A percentile compares a stretch with the other conserved stretches of the same genome.
Evolutionary conservation across 2,329 filamentous ascomycete species (phyloP).

Genomic region (Ceratocystiopsis brevicomis): DNA sequence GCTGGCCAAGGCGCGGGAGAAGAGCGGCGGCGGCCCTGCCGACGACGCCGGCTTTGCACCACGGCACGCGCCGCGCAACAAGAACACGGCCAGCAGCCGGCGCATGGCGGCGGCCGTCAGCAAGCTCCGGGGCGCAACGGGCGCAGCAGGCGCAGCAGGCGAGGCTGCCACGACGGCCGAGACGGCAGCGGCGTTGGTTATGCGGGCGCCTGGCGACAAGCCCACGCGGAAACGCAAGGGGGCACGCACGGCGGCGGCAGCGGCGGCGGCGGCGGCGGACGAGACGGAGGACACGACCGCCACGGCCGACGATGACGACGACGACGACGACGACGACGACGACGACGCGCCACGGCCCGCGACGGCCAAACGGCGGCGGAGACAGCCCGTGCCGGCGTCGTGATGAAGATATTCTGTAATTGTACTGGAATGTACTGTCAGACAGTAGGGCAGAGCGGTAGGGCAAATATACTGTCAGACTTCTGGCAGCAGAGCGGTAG

Average conservation of each 20-base stretch:
- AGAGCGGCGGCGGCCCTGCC: conserved; percentile 1
- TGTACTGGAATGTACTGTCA: too few species aligned
- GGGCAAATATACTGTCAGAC: too few species aligned
- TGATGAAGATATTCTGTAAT: too few species aligned
- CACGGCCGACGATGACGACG: background rate
- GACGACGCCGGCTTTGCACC: conserved; percentile 11
- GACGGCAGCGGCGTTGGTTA: conserved; percentile 2
- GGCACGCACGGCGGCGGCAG: background rate
- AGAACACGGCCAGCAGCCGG: conserved; percentile 11
- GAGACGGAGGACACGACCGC: too few species aligned
- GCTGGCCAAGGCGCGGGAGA: background rate
- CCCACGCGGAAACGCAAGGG: conserved; percentile 17
- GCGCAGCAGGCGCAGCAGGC: too few species aligned
- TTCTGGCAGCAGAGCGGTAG: too few species aligned
- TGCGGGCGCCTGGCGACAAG: background rate
- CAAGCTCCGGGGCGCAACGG: conserved; percentile 12
- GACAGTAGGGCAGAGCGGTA: too few species aligned
- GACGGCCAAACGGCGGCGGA: background rate
- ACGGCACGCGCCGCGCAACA: conserved; percentile 10
- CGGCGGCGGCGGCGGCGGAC: background rate
- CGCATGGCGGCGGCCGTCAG: conserved; percentile 17
- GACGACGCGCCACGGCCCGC: conserved; percentile 1
- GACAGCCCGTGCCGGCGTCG: too few species aligned
- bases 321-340: conserved; percentile 9
- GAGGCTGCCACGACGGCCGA: conserved; percentile 1